Evolutionary conservation across 345 rosid species (phyloP), one percentile per base, ranked within the genome.

Genomic region (Lepidium aucheri): DNA sequence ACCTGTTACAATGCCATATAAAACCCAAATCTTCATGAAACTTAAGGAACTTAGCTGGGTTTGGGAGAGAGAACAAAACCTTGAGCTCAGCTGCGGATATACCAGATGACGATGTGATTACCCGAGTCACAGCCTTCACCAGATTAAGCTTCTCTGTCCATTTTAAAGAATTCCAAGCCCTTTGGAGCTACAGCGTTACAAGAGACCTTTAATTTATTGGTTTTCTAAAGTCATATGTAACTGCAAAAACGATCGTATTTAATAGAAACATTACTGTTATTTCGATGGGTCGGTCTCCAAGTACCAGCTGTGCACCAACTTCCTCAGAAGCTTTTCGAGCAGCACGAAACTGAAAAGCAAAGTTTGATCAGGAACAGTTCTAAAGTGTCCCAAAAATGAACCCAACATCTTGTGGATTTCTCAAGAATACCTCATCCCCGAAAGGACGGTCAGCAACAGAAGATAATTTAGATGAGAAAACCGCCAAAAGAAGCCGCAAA

Each of bases 261-360:
- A n/a, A 39, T 59, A 15, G 15, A 42, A 42, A 10, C 12, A 13
- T 43, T 70, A 88, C 99, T 9, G 95, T 88, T 53, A 90, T 86
- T 71, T 93, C 97, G 51, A 90, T 88, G 2, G 96, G 97, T 11
- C 96, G 81, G 74, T 93, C 97, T 11, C 96, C 96, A 75, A 86
- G 79, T 17, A 93, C 94, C 24, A 93, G 79, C 60, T 90, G 97
- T 39, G 98, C 96, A 74, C 96, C 96, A 60, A 90, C 56, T 80
- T 90, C 96, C 68, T 86, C 92, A 8, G 96, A 73, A 10, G 77
- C 83, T 80, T 72, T 85, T 30, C 94, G 78, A 61, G 97, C 96
- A 68, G 96, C 92, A 17, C 92, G 86, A 62, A 90, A 93, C 96
- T 93, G 83, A 67, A 73, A 18, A 52, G 53, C 7, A 30, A 1